These are phyloP conservation scores for Neurospora hispaniola DNA, from an alignment of 495 filamentous ascomycete species.

Conservation along the genomic window DNA sequence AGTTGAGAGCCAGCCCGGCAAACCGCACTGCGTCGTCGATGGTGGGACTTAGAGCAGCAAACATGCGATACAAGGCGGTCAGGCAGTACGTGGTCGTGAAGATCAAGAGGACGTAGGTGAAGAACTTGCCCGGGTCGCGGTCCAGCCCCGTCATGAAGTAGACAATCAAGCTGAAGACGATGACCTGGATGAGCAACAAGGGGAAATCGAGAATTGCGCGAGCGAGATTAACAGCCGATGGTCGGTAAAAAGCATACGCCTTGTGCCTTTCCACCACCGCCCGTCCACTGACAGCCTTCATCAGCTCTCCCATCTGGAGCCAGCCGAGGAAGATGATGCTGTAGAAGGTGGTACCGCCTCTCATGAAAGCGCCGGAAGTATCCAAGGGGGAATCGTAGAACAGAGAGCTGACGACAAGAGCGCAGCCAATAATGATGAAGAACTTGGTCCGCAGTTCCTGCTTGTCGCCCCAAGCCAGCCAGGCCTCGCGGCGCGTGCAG, in stretches of 20 bases:
- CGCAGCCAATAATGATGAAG: conserved; percentile 47
- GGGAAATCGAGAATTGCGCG: conserved; percentile 69
- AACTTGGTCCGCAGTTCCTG: conserved; percentile 51
- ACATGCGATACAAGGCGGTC: conserved; percentile 59
- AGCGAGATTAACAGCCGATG: conserved; percentile 67
- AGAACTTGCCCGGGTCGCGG: conserved; percentile 67
- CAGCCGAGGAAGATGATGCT: conserved; percentile 73
- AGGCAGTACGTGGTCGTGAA: conserved; percentile 50
- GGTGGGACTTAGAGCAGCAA: conserved; percentile 53
- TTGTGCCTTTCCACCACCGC: conserved; percentile 78
- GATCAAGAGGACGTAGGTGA: conserved; percentile 56
- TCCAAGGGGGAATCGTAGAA: conserved; percentile 63
- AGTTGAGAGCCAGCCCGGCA: conserved; percentile 51
- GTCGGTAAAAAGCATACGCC: conserved; percentile 75
- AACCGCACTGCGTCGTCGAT: conserved; percentile 48
- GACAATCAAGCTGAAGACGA: conserved; percentile 63
- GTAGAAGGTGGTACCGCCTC: conserved; percentile 55
- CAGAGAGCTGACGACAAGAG: conserved; percentile 64
- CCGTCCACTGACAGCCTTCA: conserved; percentile 54
- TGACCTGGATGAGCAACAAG: conserved; percentile 55
- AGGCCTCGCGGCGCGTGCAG: conserved; percentile 43
- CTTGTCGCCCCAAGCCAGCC: conserved; percentile 51
- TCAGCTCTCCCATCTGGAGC: conserved; percentile 67
- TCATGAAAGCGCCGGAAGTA: conserved; percentile 40
- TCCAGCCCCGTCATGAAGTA: conserved; percentile 68